These are phyloP conservation scores for Acrocalymma vagum DNA, from an alignment of 2,329 filamentous ascomycete species.

Conservation along the genomic window DNA sequence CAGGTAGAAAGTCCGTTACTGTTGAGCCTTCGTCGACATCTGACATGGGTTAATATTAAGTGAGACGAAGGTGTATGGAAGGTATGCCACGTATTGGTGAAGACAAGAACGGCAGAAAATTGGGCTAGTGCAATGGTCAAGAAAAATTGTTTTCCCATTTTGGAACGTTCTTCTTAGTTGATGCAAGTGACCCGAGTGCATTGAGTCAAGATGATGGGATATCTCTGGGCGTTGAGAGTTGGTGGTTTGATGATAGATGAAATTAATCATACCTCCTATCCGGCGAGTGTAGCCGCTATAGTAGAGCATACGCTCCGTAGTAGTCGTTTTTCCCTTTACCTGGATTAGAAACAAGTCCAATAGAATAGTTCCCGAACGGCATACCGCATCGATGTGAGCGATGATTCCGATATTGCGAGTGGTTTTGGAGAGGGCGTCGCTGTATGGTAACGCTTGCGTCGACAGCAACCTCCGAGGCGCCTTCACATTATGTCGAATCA, in stretches of 20 bases:
- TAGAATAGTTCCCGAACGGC: conserved; percentile 34
- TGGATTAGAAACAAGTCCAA: conserved; percentile 10
- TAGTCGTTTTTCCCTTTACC: conserved; percentile 87
- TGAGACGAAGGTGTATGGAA: neutral
- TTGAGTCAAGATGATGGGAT: no score
- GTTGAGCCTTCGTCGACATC: conserved; percentile 97
- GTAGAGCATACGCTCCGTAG: conserved; percentile 98
- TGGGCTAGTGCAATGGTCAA: no score
- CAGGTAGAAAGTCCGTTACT: conserved; percentile 94
- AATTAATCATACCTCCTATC: conserved; percentile 69
- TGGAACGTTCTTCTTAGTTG: no score
- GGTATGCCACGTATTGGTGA: neutral
- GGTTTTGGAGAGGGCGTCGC: conserved; percentile 65
- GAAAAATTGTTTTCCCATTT: no score
- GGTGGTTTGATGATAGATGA: conserved; percentile 4
- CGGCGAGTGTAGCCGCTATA: conserved; percentile 90
- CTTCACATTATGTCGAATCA: conserved; percentile 41
- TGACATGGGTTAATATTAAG: conserved; percentile 27
- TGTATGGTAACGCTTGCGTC: conserved; percentile 25
- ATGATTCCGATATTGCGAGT: conserved; percentile 98
- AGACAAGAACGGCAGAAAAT: no score
- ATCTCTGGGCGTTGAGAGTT: no score
- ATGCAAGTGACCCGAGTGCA: no score
- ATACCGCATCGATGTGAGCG: conserved; percentile 91
- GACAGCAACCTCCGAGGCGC: conserved; percentile 39